Evolutionary conservation across 257 asterid genomes (phyloP), one percentile per base, ranked within the genome.

Genomic region (Jaltomata sinuosa): DNA sequence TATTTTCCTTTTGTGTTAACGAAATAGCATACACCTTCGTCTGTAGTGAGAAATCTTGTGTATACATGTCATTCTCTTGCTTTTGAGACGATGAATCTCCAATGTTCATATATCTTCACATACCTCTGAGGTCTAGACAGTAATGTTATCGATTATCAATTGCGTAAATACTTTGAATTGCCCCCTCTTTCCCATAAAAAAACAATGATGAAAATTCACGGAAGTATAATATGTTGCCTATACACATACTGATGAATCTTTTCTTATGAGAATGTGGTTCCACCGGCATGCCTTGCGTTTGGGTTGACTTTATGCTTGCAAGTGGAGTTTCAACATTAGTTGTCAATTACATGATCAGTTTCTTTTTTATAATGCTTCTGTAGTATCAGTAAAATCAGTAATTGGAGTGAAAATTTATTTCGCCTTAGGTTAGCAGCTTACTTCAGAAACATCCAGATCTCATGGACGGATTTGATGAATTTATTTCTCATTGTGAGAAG

Each of bases 381-480:
- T 85, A 83, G 49, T 71, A 40, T 77, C 79, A 36, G 79, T 64
- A 40, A 69, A 67, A 84, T 82, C 18, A 32, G 77, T 89, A 80
- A 90, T 88, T 40, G 83, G 84, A 25, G 84, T 69, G 64, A 22
- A 42, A 82, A 82, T 87, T 85, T 85, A 42, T 87, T n/a, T 45
- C n/a, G 22, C 85, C 69, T 82, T 89, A 93, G 97, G 92, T 90
- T 77, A 84, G 84, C 64, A 89, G 89, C 91, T 83, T 93, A 84
- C 89, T 91, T 54, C 93, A 91, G 88, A 80, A 83, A 83, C 87
- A 93, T 86, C 87, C 92, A 45, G 95, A 91, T 80, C 91, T 93
- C 83, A 85, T 90, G 89, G 92, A 91, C 86, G 94, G 91, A 52
- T 92, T 92, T 29, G 93, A 93, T 69, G 90, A 85, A 81, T 90